Conservation (phyloP, 2,329 filamentous ascomycete genomes). For the Sordariomycetes sp. region DNA sequence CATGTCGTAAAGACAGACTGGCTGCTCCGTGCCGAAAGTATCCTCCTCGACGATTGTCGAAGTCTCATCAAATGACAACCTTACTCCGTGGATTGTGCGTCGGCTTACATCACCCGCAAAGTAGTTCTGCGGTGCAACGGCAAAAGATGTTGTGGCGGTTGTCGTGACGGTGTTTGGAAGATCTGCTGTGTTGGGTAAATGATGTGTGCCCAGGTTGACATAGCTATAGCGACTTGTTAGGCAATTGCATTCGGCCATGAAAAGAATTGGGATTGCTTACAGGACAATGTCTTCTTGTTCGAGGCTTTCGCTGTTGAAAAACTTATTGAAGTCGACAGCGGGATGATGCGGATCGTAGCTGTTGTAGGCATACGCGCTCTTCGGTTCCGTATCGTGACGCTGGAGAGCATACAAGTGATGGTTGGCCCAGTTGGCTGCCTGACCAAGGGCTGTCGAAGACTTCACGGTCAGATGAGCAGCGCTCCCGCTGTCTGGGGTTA, state of each 20-base stretch:
- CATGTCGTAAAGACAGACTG: neutral
- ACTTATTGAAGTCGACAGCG: constrained; percentile 34
- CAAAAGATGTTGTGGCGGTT: constrained; percentile 27
- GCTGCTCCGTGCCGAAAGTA: neutral
- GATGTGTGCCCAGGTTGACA: constrained; percentile 41
- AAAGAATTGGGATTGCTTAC: neutral
- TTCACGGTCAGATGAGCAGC: constrained; percentile 31
- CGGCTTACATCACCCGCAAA: constrained; percentile 16
- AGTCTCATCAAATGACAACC: neutral
- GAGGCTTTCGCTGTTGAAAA: constrained; percentile 29
- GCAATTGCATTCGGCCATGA: neutral
- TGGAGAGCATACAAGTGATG: constrained; percentile 35
- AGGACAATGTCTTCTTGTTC: constrained; percentile 28
- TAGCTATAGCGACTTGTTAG: constrained; percentile 12
- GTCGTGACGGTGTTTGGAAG: constrained; percentile 39
- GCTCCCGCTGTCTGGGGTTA: constrained; percentile 8
- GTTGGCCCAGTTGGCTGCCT: constrained; percentile 28
- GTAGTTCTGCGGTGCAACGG: constrained; percentile 30
- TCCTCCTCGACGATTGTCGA: neutral
- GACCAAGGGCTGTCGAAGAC: constrained; percentile 29
- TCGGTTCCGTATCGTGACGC: constrained; percentile 32
- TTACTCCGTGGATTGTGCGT: neutral
- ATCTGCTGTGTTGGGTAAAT: constrained; percentile 22
- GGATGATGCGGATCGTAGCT: constrained; percentile 27
- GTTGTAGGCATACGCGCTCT: constrained; percentile 29